Conservation (phyloP, 345 rosid genomes). For the Dimocarpus longan region DNA sequence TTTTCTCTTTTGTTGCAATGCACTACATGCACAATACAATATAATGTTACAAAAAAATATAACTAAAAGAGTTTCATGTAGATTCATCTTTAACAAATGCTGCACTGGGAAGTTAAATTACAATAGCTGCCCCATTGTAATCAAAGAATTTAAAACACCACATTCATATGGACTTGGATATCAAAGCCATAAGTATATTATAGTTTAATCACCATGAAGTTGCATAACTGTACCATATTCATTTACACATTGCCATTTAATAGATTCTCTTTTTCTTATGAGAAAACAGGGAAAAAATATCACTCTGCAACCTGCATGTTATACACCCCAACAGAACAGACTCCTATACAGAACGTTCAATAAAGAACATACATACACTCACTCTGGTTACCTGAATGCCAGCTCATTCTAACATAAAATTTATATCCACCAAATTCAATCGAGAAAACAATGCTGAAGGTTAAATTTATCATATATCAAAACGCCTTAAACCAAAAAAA, state of each 20-base stretch:
- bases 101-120: neutral
- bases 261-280: neutral
- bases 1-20: neutral
- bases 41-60: neutral
- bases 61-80: neutral
- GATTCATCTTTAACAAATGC: neutral
- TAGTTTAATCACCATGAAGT: neutral
- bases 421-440: neutral
- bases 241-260: neutral
- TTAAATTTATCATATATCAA: neutral
- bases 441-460: neutral
- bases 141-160: neutral
- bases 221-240: neutral
- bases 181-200: neutral
- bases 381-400: neutral
- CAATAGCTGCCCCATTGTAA: neutral
- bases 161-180: neutral
- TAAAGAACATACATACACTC: constrained; percentile 1
- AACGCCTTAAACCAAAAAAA: neutral
- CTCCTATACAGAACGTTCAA: neutral
- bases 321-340: neutral
- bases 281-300: too few relatives aligned
- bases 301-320: neutral
- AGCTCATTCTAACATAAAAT: neutral
- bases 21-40: neutral